phyloP scores from a whole-genome alignment of 345 rosid species.

The Psidium guajava region DNA sequence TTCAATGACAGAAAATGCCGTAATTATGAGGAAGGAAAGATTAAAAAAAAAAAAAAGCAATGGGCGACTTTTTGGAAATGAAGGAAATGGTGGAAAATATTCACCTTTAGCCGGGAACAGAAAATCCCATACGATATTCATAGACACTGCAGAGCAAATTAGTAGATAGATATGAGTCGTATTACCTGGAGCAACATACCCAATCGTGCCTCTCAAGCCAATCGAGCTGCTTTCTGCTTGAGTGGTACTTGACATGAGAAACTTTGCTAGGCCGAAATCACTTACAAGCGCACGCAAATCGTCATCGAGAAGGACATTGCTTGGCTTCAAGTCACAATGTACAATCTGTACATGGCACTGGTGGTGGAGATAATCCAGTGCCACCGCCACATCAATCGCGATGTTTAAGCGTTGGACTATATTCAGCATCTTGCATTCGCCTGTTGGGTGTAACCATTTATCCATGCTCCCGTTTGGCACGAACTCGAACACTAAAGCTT shows the following conservation, averaged over 20 bases:
- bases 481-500: slow-evolving; percentile 15
- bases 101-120: neutral
- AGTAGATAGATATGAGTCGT: neutral
- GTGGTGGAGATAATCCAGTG: slow-evolving; percentile 12
- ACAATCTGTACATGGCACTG: neutral
- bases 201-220: slow-evolving; percentile 9
- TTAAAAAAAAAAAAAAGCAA: no score
- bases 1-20: no score
- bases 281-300: slow-evolving; percentile 4
- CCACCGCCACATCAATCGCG: slow-evolving; percentile 7
- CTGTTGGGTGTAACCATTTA: slow-evolving; percentile 1
- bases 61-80: no score
- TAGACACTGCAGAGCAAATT: neutral
- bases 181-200: slow-evolving; percentile 19
- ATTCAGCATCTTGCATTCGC: neutral
- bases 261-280: slow-evolving; percentile 12
- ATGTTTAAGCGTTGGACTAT: slow-evolving; percentile 1
- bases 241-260: neutral
- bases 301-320: slow-evolving; percentile 10
- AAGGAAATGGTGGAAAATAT: neutral
- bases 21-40: no score
- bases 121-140: neutral
- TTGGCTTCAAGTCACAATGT: slow-evolving; percentile 17
- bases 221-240: neutral
- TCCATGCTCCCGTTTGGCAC: slow-evolving; percentile 15